phyloP scores from a whole-genome alignment of 1,284 basidiomycete genomes.

The Xanthoconium separans region DNA sequence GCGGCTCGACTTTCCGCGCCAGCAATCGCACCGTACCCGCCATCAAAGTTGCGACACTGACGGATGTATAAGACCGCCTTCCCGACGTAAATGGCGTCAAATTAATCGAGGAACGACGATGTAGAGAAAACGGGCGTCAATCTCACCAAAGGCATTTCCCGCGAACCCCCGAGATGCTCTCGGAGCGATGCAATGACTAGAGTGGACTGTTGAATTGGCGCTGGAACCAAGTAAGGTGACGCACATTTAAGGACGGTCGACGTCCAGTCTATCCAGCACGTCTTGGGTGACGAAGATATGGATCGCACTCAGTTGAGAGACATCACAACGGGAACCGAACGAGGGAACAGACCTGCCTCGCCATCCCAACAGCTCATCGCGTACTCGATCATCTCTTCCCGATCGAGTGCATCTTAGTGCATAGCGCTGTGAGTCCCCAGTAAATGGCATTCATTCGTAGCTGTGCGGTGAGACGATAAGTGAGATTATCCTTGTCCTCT shows the following conservation, averaged over 20 bases:
- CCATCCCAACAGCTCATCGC: no score
- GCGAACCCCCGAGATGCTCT: slow-evolving; percentile 83
- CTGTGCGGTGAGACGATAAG: no score
- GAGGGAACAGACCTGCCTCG: no score
- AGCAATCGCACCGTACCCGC: slow-evolving; percentile 82
- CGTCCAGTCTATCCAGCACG: slow-evolving; percentile 69
- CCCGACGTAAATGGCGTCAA: slow-evolving; percentile 55
- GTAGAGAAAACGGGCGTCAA: slow-evolving; percentile 91
- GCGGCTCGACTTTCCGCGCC: slow-evolving; percentile 93
- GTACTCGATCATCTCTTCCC: no score
- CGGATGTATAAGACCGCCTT: slow-evolving; percentile 72
- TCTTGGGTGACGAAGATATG: slow-evolving; percentile 81
- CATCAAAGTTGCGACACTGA: slow-evolving; percentile 90
- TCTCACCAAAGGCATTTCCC: slow-evolving; percentile 89
- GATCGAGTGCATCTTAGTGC: no score
- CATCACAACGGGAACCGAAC: no score
- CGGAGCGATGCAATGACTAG: slow-evolving; percentile 84
- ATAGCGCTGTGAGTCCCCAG: no score
- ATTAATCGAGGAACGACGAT: slow-evolving; percentile 76
- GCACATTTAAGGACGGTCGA: slow-evolving; percentile 76
- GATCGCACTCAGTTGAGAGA: no score
- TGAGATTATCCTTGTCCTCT: no score
- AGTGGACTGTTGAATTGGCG: neutral
- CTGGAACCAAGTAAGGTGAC: neutral
- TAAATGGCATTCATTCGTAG: no score